Evolutionary conservation across 192 early-diverging fungal species (phyloP).

Genomic region (Fimicolochytrium jonesii): DNA sequence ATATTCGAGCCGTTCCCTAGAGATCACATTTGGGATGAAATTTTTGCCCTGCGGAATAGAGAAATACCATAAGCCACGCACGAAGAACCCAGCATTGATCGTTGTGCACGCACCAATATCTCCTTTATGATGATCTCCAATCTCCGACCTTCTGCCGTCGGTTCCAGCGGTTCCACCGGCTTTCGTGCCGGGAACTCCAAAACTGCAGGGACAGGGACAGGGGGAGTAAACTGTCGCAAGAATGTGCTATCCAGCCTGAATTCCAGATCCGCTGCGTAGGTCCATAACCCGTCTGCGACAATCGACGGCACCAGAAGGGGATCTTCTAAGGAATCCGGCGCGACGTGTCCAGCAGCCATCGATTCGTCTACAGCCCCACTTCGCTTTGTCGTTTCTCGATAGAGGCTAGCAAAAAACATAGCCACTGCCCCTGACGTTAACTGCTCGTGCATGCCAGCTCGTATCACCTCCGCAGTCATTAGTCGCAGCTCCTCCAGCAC

Average conservation of each 20-base stretch:
- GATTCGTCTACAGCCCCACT: not conserved
- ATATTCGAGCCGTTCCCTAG: slow-evolving; percentile 54
- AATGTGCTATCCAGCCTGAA: slow-evolving; percentile 25
- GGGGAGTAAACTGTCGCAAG: slow-evolving; percentile 5
- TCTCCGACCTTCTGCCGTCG: not conserved
- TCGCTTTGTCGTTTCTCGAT: not conserved
- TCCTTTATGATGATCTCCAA: not conserved
- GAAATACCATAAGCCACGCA: too few relatives aligned
- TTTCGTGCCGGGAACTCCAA: slow-evolving; percentile 9
- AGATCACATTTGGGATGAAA: slow-evolving; percentile 42
- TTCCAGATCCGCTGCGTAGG: too few relatives aligned
- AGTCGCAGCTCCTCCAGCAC: not conserved
- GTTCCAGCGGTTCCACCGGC: slow-evolving; percentile 4
- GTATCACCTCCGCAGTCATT: slow-evolving; percentile 4
- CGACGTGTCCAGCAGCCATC: slow-evolving; percentile 9
- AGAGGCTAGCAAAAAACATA: slow-evolving; percentile 4
- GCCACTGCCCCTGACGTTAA: slow-evolving; percentile 1
- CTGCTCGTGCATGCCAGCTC: not conserved
- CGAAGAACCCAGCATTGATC: too few relatives aligned
- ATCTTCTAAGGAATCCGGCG: slow-evolving; percentile 1
- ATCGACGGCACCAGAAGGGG: slow-evolving; percentile 13
- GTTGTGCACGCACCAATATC: too few relatives aligned
- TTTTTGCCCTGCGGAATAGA: not conserved
- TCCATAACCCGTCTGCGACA: slow-evolving; percentile 27
- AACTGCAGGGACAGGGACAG: not conserved